Conservation (phyloP, 73 alveolate species). For the Halteria grandinella region DNA sequence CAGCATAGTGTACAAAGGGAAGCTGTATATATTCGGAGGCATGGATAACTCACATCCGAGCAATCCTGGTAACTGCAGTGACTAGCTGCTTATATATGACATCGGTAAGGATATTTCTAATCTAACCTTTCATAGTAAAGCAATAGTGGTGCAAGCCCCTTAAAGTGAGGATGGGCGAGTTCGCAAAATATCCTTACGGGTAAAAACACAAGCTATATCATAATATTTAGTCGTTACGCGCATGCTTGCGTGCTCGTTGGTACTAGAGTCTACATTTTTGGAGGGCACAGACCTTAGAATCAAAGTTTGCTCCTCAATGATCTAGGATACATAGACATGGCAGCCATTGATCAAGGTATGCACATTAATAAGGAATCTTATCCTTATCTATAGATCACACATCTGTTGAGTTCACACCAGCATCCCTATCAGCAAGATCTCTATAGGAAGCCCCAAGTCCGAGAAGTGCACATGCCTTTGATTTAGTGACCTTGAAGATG, state of each 20-base stretch:
- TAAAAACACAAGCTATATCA: conserved; percentile 10
- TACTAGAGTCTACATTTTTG: conserved; percentile 23
- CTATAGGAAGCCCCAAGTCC: conserved; percentile 9
- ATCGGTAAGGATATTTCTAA: neutral
- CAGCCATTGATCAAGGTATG: neutral
- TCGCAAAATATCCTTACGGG: neutral
- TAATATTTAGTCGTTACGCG: conserved; percentile 36
- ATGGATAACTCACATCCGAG: conserved; percentile 25
- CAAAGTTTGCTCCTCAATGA: conserved; percentile 46
- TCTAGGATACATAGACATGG: neutral
- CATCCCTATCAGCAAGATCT: neutral
- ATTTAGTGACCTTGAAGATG: neutral
- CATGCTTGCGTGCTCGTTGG: conserved; percentile 23
- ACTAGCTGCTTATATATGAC: conserved; percentile 32
- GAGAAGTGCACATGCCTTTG: conserved; percentile 55
- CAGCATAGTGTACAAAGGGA: neutral
- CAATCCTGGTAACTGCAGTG: neutral
- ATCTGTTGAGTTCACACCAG: neutral
- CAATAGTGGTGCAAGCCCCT: too few relatives aligned
- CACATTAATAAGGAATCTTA: neutral
- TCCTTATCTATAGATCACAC: neutral
- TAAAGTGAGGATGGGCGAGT: too few relatives aligned
- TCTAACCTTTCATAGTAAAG: neutral
- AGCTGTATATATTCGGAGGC: conserved; percentile 32
- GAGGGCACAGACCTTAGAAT: conserved; percentile 29